Evolutionary conservation across 768 basidiomycete species (phyloP), one percentile per base, ranked within the genome.

Genomic region (Leucosporidium yakuticum): DNA sequence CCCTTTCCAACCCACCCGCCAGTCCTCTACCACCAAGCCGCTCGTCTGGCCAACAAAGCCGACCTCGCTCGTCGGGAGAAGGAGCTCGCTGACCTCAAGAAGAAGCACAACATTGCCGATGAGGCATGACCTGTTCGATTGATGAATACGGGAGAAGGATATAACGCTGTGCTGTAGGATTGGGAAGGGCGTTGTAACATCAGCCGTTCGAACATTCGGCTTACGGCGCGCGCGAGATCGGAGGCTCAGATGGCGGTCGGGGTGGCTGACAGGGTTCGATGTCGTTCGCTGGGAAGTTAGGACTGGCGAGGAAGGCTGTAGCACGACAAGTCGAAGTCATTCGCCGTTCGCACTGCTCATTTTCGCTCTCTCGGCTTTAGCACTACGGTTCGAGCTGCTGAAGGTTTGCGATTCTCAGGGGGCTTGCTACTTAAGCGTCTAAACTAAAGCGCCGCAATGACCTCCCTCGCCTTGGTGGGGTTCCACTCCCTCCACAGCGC

Each of bases 11-110:
- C 27, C 19, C 34, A 3, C 29, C 7, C 3, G 20, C 3, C 74
- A 83, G 95, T 98, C 14, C 81, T 97, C 34, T 98, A 95, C 76
- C 94, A 98, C 77, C 95, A 97, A 87, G 91, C 93, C 48, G 88
- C 91, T n/a, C 91, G 93, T 79, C 91, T 94, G 1, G 88, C 91
- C 11, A 88, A 89, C 20, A 96, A 96, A 77, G 90, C 91, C 27
- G 95, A 98, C 74, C 80, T 98, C 61, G 90, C 91, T 20, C 85
- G 86, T 74, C 82, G 95, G 75, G 95, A 98, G 81, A 88, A 92
- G 79, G 94, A 95, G 72, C 81, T 97, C 47, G 86, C 84, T 0
- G 86, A 87, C 71, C 82, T 94, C 76, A 97, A 97, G 84, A 85
- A 86, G 80, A 87, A 86, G 77, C 89, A 92, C 77, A 79, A 91